These are phyloP conservation scores for Boletus vermiculosoides DNA, from an alignment of 768 basidiomycete species.

Conservation along the genomic window DNA sequence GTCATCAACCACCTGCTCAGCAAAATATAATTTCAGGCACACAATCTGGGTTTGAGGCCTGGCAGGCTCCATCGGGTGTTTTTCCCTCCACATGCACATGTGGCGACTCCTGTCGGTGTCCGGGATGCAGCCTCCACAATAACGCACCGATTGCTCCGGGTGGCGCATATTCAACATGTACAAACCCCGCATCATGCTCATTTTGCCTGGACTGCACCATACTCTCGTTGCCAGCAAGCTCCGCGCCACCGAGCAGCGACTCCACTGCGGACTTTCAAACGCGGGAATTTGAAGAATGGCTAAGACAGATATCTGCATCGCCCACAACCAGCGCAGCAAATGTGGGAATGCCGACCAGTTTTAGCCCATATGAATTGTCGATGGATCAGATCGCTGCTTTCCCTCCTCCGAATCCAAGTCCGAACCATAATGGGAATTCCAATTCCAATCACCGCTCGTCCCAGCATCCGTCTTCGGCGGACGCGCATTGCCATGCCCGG, in stretches of 20 bases:
- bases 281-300: constrained; percentile 61
- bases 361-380: constrained; percentile 33
- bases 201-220: constrained; percentile 67
- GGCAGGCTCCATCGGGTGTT: constrained; percentile 22
- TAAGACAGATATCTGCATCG: constrained; percentile 44
- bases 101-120: constrained; percentile 61
- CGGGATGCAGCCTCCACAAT: constrained; percentile 61
- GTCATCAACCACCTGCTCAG: constrained; percentile 23
- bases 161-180: constrained; percentile 38
- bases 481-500: constrained; percentile 32
- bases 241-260: constrained; percentile 41
- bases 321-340: constrained; percentile 12
- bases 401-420: constrained; percentile 11
- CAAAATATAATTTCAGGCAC: constrained; percentile 31
- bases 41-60: constrained; percentile 24
- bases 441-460: constrained; percentile 10
- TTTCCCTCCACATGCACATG: constrained; percentile 59
- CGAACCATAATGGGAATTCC: constrained; percentile 1
- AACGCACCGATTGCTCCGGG: constrained; percentile 37
- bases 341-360: constrained; percentile 18
- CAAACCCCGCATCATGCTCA: constrained; percentile 38
- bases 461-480: constrained; percentile 20
- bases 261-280: constrained; percentile 44
- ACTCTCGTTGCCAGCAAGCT: constrained; percentile 44
- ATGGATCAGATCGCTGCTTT: constrained; percentile 20